Evolutionary conservation across 2,329 filamentous ascomycete genomes (phyloP), one percentile per base, ranked within the genome.

Genomic region (Tricladium varicosporioides): DNA sequence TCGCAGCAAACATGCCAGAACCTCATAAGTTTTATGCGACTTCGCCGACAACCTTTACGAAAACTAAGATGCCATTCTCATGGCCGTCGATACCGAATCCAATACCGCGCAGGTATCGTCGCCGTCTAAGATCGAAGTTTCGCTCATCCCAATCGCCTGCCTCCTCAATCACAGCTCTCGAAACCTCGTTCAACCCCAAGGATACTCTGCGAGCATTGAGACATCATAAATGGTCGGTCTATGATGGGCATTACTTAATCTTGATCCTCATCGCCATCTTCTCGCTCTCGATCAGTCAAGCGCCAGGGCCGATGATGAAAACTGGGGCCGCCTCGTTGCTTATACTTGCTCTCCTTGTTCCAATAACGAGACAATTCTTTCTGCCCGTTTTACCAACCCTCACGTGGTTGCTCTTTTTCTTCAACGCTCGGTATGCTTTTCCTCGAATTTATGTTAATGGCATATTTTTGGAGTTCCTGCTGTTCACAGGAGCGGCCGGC

Each of bases 391-490:
- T 94, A 58, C 88, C 91, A 5, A 91, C 96, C 62, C 87, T 90
- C 73, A 87, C 86, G 19, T 97, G 92, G 84, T 79, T 97, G 43
- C 78, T 97, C 49, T 91, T 96, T 72, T 97, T 96, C 77, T 96
- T 94, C 54, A 62, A 68, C 63, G 60, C 62, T 58, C 62, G 93
- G 91, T 96, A 85, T 78, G 91, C 83, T 19, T 4, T 22, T 19
- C 46, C 22, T 31, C 33, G 7, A 27, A 27, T 27, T 27, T 27
- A 27, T 27, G 3, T 27, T 9, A 44, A 18, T 14, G 42, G 2
- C 9, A 40, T n/a, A 14, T 45, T 32, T 40, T 36, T 48, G 15
- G 13, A 33, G 10, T 48, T 44, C 36, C 50, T 14, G 16, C 51
- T 33, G 54, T 18, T 22, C 5, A 53, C 27, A 55, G 57, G 48